phyloP scores from a whole-genome alignment of 2,329 filamentous ascomycete species.

The Shiraia bambusicola region DNA sequence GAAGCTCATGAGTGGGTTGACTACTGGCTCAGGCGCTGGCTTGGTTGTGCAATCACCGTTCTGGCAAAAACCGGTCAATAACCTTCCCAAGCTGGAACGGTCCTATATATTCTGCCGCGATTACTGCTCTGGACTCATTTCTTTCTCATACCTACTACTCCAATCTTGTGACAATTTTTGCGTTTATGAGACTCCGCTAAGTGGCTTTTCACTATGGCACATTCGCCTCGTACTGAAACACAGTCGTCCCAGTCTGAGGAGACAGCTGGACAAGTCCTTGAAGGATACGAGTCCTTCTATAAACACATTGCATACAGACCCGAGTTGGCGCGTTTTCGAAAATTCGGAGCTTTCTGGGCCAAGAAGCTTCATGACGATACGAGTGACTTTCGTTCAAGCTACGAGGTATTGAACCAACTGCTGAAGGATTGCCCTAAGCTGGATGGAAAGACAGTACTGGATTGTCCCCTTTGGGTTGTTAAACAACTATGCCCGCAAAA shows the following conservation, averaged over 20 bases:
- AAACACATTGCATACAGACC: constrained; percentile 5
- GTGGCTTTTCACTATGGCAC: neutral
- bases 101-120: too few relatives aligned
- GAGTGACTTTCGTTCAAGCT: constrained; percentile 1
- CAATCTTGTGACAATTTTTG: too few relatives aligned
- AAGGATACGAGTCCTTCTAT: constrained; percentile 4
- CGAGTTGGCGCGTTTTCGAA: constrained; percentile 5
- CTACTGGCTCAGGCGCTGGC: too few relatives aligned
- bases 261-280: too few relatives aligned
- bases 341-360: constrained; percentile 4
- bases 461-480: constrained; percentile 4
- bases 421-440: neutral
- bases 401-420: constrained; percentile 1
- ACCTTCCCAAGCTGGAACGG: too few relatives aligned
- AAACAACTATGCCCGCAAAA: neutral
- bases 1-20: neutral
- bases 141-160: too few relatives aligned
- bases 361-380: constrained; percentile 12
- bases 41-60: too few relatives aligned
- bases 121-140: too few relatives aligned
- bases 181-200: too few relatives aligned
- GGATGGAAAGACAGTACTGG: constrained; percentile 3
- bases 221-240: neutral
- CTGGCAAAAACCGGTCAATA: too few relatives aligned
- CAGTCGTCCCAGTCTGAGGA: neutral